Base-by-base conservation (phyloP, 2,329 filamentous ascomycete species). In the Pyrenochaeta sp. region DNA sequence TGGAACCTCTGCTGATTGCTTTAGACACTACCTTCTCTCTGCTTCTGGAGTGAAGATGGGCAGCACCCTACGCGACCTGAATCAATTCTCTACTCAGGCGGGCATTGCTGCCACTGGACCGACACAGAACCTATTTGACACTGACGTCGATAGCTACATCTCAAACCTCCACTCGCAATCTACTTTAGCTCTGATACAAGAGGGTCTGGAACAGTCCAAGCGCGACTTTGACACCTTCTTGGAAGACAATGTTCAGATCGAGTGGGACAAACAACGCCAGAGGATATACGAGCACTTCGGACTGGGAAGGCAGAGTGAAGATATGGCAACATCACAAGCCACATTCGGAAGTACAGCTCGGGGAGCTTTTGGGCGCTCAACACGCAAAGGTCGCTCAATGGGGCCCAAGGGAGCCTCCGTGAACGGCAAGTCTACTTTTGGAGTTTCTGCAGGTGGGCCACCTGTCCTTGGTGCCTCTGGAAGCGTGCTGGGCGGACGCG, bases 221-320 rank as follows among this genome's bases (percentile, higher is more conserved):
- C 88, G 89, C 54, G 95, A 98, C 73, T 98, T 99, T 75, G 93
- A 99, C 75, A 86, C 87, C 59, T 98, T 97, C 76, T 84, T 99
- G 54, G 93, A 98, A 75, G 93, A 97, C 70, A 96, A 96, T 73
- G 89, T 98, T 49, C 92, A 93, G 30, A 90, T 96, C 82, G 93
- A 98, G 76, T 98, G 95, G 93, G 93, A 97, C 68, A 90, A 91
- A 15, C 94, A 98, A 80, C 90, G 94, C 62, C 92, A 91, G 77
- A 89, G 89, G 65, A 97, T 99, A 64, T 98, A 97, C 78, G 89
- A 97, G 72, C 95, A 99, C 78, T 98, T 99, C 77, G 95, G 95
- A 13, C 90, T 99, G 15, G 83, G 81, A 43, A 81, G 79, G 62
- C 81, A 76, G 62, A 76, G 72, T 48, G 78, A 78, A 52, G 76